phyloP scores from a whole-genome alignment of 495 filamentous ascomycete genomes.

The Cryomyces minteri region DNA sequence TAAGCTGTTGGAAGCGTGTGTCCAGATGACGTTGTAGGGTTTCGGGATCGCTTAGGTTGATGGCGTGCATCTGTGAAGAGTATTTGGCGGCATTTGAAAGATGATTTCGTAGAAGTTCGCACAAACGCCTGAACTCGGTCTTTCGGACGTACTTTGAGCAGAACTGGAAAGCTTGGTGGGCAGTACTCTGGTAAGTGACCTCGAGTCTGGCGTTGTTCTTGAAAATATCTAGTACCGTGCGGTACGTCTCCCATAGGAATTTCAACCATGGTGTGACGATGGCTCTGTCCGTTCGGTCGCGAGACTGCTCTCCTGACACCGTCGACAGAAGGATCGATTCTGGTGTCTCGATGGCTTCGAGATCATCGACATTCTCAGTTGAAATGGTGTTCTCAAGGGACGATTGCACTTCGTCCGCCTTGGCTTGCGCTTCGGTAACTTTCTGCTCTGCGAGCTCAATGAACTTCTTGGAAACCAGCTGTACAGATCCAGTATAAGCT shows the following conservation, averaged over 20 bases:
- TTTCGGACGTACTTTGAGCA: constrained; percentile 96
- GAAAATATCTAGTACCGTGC: constrained; percentile 91
- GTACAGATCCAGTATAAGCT: constrained; percentile 2
- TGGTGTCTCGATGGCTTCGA: constrained; percentile 92
- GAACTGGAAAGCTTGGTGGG: constrained; percentile 95
- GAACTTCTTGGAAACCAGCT: constrained; percentile 88
- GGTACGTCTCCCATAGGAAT: constrained; percentile 99
- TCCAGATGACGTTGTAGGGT: constrained; percentile 93
- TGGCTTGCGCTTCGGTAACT: constrained; percentile 87
- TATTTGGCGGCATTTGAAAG: constrained; percentile 99
- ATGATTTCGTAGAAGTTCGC: constrained; percentile 95
- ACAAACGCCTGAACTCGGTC: constrained; percentile 96
- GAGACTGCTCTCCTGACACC: constrained; percentile 92
- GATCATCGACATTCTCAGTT: constrained; percentile 70
- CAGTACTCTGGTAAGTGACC: constrained; percentile 95
- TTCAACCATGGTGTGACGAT: constrained; percentile 99
- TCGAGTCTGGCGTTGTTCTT: constrained; percentile 97
- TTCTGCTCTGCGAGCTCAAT: constrained; percentile 93
- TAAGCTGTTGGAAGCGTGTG: constrained; percentile 95
- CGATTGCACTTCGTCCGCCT: constrained; percentile 87
- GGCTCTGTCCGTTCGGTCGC: constrained; percentile 89
- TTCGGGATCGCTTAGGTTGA: constrained; percentile 94
- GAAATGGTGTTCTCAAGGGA: constrained; percentile 53
- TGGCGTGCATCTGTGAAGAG: constrained; percentile 95
- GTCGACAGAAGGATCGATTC: constrained; percentile 96